Conservation (phyloP, 495 filamentous ascomycete genomes). For the Friedmanniomyces simplex region DNA sequence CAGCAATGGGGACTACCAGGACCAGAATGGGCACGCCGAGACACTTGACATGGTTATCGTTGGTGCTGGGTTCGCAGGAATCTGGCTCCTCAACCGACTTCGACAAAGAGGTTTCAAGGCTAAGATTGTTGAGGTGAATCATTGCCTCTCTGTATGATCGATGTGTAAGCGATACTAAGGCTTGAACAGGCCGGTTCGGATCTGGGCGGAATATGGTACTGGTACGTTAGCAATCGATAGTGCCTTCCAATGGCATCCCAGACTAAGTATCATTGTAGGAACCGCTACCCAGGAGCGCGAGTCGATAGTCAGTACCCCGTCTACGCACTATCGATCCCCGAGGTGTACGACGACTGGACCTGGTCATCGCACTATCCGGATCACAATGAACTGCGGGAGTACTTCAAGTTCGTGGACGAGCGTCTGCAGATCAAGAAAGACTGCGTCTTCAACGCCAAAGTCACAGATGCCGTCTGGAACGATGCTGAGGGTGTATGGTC, state of each 20-base stretch:
- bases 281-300: constrained; percentile 36
- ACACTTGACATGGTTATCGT: constrained; percentile 37
- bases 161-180: neutral
- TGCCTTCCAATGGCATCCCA: neutral
- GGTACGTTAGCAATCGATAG: constrained; percentile 18
- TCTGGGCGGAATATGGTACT: constrained; percentile 44
- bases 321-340: constrained; percentile 34
- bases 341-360: constrained; percentile 37
- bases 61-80: constrained; percentile 42
- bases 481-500: constrained; percentile 29
- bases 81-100: constrained; percentile 36
- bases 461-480: constrained; percentile 34
- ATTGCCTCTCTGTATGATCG: neutral
- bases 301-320: constrained; percentile 35
- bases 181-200: constrained; percentile 33
- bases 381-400: constrained; percentile 31
- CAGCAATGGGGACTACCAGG: neutral
- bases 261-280: neutral
- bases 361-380: constrained; percentile 37
- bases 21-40: constrained; percentile 9
- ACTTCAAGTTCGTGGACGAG: constrained; percentile 38
- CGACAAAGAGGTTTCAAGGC: constrained; percentile 35
- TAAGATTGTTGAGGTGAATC: constrained; percentile 30
- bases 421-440: constrained; percentile 36
- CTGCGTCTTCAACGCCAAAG: constrained; percentile 33